Conservation (phyloP, 2,329 filamentous ascomycete genomes). For the Hymenoscyphus linearis region DNA sequence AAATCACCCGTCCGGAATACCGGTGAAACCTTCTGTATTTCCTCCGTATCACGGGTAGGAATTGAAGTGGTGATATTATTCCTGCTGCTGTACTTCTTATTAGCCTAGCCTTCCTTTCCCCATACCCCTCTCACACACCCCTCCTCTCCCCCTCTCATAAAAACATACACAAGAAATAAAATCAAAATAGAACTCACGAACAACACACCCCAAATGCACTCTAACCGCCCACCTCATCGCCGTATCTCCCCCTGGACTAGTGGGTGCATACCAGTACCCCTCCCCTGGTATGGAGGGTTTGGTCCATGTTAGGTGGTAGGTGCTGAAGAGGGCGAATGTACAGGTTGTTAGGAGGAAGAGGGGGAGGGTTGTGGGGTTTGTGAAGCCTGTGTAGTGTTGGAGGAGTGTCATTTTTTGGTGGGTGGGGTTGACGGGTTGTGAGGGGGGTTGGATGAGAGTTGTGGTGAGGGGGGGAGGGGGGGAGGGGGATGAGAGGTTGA, state of each 20-base stretch:
- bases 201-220: conserved; percentile 13
- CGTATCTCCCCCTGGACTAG: neutral
- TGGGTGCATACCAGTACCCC: conserved; percentile 4
- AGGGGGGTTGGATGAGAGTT: too few species aligned
- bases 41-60: conserved; percentile 12
- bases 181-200: conserved; percentile 9
- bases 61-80: conserved; percentile 13
- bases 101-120: too few species aligned
- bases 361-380: conserved; percentile 1
- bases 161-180: too few species aligned
- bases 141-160: neutral
- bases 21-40: conserved; percentile 10
- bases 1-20: conserved; percentile 6
- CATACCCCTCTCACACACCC: neutral
- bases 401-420: too few species aligned
- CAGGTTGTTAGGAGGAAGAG: conserved; percentile 5
- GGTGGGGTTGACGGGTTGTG: too few species aligned
- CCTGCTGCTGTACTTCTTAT: too few species aligned
- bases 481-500: too few species aligned
- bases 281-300: conserved; percentile 4
- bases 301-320: neutral
- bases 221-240: conserved; percentile 1
- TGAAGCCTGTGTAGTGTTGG: conserved; percentile 9
- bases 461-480: too few species aligned
- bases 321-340: conserved; percentile 11